Percentiles rank a stretch among this genome's conserved stretches.
These are phyloP conservation scores for Tricholoma furcatifolium DNA, from an alignment of 768 basidiomycete species.

Conservation along the genomic window DNA sequence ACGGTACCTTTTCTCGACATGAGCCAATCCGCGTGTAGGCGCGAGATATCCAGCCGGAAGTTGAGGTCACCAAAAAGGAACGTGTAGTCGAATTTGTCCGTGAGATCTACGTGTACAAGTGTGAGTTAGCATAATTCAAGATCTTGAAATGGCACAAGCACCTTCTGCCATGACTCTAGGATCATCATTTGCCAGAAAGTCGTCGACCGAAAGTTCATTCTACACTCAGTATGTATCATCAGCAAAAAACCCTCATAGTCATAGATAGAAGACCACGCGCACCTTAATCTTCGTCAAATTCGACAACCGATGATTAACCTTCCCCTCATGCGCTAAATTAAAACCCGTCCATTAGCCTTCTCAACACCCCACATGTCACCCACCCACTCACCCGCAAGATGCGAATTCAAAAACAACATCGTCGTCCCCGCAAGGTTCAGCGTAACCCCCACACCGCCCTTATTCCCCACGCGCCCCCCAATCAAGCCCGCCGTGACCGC, in stretches of 20 bases:
- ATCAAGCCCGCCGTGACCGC: conserved; percentile 88
- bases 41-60: conserved; percentile 84
- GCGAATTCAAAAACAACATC: conserved; percentile 87
- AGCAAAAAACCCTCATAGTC: too few relatives aligned
- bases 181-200: conserved; percentile 67
- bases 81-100: conserved; percentile 85
- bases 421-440: conserved; percentile 80
- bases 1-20: conserved; percentile 70
- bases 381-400: conserved; percentile 79
- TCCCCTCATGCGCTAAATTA: conserved; percentile 69
- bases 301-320: conserved; percentile 73
- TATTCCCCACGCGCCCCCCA: conserved; percentile 90
- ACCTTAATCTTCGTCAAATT: conserved; percentile 92
- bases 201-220: conserved; percentile 77
- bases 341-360: too few relatives aligned
- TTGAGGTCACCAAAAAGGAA: conserved; percentile 93
- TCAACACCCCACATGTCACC: not conserved
- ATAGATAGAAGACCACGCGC: too few relatives aligned
- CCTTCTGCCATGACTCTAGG: conserved; percentile 72
- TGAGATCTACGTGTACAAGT: conserved; percentile 59
- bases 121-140: not conserved
- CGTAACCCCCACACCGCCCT: conserved; percentile 90
- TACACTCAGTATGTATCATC: conserved; percentile 28
- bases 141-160: conserved; percentile 21
- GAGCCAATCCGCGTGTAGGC: conserved; percentile 94